These are phyloP conservation scores for Phytophthora podocarpi DNA, from an alignment of 352 stramenopile genomes.

Conservation along the genomic window DNA sequence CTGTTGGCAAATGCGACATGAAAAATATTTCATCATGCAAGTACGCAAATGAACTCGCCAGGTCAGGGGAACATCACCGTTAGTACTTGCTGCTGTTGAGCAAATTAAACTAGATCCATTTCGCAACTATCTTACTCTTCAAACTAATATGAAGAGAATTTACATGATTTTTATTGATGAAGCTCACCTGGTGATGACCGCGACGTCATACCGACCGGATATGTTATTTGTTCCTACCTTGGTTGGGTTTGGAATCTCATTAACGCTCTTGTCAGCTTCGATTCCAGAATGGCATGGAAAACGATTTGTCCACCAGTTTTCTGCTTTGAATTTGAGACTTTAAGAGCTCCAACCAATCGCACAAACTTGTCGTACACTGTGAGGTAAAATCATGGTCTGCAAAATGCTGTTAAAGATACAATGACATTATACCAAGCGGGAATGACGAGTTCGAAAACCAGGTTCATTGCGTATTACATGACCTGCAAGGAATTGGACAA, in stretches of 20 bases:
- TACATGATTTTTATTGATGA: not conserved
- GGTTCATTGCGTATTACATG: not conserved
- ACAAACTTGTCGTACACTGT: not conserved
- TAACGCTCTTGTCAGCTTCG: not conserved
- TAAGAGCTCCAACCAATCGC: not conserved
- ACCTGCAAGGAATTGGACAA: not conserved
- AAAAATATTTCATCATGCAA: too few species aligned
- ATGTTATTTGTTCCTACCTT: not conserved
- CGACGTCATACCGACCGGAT: not conserved
- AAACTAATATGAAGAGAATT: not conserved
- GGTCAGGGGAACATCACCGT: too few species aligned
- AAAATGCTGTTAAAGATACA: not conserved
- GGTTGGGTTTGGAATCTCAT: not conserved
- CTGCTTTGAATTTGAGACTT: not conserved
- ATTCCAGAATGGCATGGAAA: not conserved
- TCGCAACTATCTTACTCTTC: not conserved
- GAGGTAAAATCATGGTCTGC: not conserved
- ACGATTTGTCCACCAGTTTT: not conserved
- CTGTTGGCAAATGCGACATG: too few species aligned
- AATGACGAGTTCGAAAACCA: too few species aligned
- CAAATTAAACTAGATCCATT: not conserved
- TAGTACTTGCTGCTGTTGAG: not conserved
- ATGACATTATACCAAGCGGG: not conserved
- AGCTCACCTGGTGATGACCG: not conserved
- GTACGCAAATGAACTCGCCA: too few species aligned